phyloP scores from a whole-genome alignment of 2,329 filamentous ascomycete species.

The Apiospora marii region DNA sequence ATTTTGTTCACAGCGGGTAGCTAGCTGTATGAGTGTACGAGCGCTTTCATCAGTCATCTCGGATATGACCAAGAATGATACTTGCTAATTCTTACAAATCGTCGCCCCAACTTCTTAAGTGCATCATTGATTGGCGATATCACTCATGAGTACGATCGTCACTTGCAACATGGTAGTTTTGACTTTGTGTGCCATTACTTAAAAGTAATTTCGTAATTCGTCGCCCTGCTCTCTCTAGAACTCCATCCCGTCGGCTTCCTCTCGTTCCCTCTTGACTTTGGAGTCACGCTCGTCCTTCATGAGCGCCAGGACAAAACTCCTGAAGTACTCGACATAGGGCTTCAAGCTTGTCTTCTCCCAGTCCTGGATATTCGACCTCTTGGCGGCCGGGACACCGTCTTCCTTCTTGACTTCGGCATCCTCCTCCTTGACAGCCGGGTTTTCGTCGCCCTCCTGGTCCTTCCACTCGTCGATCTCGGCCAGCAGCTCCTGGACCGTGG shows the following conservation, averaged over 20 bases:
- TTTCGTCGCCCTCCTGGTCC: slow-evolving; percentile 51
- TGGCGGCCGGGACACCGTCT: slow-evolving; percentile 34
- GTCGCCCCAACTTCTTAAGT: not conserved
- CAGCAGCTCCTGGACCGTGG: slow-evolving; percentile 83
- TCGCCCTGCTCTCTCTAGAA: slow-evolving; percentile 47
- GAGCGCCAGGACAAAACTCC: slow-evolving; percentile 78
- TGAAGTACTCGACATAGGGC: slow-evolving; percentile 91
- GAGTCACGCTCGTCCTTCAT: slow-evolving; percentile 76
- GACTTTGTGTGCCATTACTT: not conserved
- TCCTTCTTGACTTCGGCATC: slow-evolving; percentile 40
- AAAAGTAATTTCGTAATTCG: not conserved
- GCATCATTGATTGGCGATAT: not conserved
- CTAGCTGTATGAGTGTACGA: slow-evolving; percentile 8
- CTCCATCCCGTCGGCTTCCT: slow-evolving; percentile 59
- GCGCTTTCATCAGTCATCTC: not conserved
- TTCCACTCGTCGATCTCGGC: slow-evolving; percentile 87
- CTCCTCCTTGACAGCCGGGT: slow-evolving; percentile 40
- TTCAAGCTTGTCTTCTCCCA: slow-evolving; percentile 98
- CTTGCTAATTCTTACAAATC: not conserved
- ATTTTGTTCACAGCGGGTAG: slow-evolving; percentile 1
- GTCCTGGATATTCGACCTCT: slow-evolving; percentile 69
- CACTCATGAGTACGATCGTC: not conserved
- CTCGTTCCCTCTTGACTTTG: slow-evolving; percentile 63
- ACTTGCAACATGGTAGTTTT: not conserved
- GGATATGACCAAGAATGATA: slow-evolving; percentile 9